Percentiles rank a stretch among this genome's conserved stretches.
Conservation (phyloP, 257 asterid species). For the Fraxinus cuspidata region DNA sequence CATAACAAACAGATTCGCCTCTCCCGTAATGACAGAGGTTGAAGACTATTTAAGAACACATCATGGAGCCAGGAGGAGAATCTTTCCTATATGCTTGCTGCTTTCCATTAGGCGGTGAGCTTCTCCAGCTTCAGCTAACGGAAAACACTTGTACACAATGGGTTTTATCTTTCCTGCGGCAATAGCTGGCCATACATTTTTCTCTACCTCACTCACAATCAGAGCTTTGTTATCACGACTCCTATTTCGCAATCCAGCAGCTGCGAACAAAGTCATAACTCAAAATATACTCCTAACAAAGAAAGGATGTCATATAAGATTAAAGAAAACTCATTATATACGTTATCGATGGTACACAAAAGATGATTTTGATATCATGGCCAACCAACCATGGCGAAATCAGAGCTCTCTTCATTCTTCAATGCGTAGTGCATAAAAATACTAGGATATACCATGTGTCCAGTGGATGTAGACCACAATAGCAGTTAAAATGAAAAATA, state of each 20-base stretch:
- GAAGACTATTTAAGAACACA: neutral
- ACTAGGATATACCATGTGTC: neutral
- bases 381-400: neutral
- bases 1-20: neutral
- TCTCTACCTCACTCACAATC: conserved; percentile 90
- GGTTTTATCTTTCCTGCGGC: conserved; percentile 79
- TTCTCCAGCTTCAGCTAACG: conserved; percentile 69
- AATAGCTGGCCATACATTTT: conserved; percentile 89
- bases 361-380: neutral
- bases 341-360: neutral
- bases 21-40: neutral
- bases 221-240: conserved; percentile 69
- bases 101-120: conserved; percentile 84
- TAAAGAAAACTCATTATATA: neutral
- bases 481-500: neutral
- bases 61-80: conserved; percentile 48
- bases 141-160: conserved; percentile 60
- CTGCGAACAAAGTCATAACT: conserved; percentile 34
- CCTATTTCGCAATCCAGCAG: conserved; percentile 79
- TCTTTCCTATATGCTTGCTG: conserved; percentile 92
- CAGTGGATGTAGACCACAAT: neutral
- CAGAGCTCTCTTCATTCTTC: neutral
- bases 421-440: neutral
- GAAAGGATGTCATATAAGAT: neutral
- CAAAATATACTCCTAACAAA: neutral